Evolutionary conservation across 768 basidiomycete genomes (phyloP).

Genomic region (Fistulinella prunicolor): DNA sequence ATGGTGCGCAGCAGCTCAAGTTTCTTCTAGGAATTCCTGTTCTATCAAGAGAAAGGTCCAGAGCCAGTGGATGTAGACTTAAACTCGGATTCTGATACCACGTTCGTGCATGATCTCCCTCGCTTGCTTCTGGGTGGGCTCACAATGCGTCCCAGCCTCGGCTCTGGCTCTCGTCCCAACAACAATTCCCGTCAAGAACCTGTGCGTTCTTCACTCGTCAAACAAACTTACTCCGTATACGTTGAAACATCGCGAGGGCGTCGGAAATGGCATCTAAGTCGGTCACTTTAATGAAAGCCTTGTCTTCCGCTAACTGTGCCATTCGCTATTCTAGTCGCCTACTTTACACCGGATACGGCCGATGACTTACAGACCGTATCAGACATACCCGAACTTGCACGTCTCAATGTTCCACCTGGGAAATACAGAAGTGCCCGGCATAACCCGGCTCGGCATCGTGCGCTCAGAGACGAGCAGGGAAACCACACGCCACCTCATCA

Average conservation of each 20-base stretch:
- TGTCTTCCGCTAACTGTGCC: conserved; percentile 1
- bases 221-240: conserved; percentile 79
- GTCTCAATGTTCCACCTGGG: conserved; percentile 53
- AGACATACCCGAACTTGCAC: conserved; percentile 52
- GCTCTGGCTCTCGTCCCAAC: conserved; percentile 28
- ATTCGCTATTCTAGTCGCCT: conserved; percentile 53
- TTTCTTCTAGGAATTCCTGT: conserved; percentile 62
- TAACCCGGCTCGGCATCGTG: conserved; percentile 44
- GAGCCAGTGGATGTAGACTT: conserved; percentile 48
- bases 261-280: conserved; percentile 82
- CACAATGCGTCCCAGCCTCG: conserved; percentile 22
- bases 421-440: conserved; percentile 66
- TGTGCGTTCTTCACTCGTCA: conserved; percentile 54
- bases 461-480: conserved; percentile 25
- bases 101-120: conserved; percentile 35
- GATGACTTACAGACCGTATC: conserved; percentile 57
- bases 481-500: conserved; percentile 15
- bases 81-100: conserved; percentile 49
- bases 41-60: conserved; percentile 65
- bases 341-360: conserved; percentile 65
- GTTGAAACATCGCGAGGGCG: conserved; percentile 64
- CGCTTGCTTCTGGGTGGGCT: neutral
- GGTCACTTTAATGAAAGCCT: conserved; percentile 23
- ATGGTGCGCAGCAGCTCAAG: conserved; percentile 1
- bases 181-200: conserved; percentile 27